Evolutionary conservation across 2,329 filamentous ascomycete genomes (phyloP), one percentile per base, ranked within the genome.

Genomic region (Metarhizium sp.): DNA sequence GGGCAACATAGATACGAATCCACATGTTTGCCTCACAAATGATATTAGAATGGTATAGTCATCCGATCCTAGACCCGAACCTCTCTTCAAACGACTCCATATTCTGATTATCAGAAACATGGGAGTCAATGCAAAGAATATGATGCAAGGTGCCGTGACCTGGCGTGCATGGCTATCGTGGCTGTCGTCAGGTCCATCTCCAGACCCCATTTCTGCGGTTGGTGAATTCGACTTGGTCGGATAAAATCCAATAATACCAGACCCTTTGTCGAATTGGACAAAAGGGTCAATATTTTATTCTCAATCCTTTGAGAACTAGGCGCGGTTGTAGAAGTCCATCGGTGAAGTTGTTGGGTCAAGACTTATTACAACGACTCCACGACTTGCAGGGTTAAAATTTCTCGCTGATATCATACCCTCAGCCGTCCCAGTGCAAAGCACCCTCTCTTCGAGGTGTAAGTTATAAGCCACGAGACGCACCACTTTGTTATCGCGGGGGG

Each of bases 91-190:
- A 16, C 74, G 68, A 51, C 71, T 71, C 66, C 69, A 75, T 40
- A 77, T 55, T 14, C 74, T 65, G 34, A 75, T 65, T 6, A 55
- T 58, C 2, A 76, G 60, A 51, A 76, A 73, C 1, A 74, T 58
- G 14, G 74, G 73, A 6, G 73, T 74, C 2, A 75, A 18, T 51
- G 68, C 60, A 52, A 75, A 74, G 63, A 77, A 77, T 45, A 75
- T 59, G 32, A 73, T 71, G 38, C 70, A 72, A 18, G 73, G 71
- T 16, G 67, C 62, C 25, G 67, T 63, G 40, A 75, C 71, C 55
- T 69, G 66, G 58, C 66, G 60, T 16, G 71, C 67, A 59, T 74
- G 72, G 60, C 64, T 73, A 48, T 69, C 66, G 32, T 62, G 58
- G 56, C 67, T 69, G 32, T 66, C 66, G 10, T 16, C 6, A 6